Evolutionary conservation across 2,329 filamentous ascomycete genomes (phyloP), one percentile per base, ranked within the genome.

Genomic region (Ascochyta clinopodiicola): DNA sequence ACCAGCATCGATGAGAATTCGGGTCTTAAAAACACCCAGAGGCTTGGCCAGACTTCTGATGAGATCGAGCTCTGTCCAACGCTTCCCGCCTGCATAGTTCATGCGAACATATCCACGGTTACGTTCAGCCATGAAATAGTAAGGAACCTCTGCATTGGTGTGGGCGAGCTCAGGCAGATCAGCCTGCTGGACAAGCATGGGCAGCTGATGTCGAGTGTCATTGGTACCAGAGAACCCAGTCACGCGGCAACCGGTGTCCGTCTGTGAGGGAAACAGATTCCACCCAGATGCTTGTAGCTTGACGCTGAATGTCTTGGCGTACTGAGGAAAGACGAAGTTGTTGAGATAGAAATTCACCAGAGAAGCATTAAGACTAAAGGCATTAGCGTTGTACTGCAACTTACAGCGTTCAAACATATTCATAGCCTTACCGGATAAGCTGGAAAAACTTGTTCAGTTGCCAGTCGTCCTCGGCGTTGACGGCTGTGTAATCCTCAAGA

Each of bases 201-300:
- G 88, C 0, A 91, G 71, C 31, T 88, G 77, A 0, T 73, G 75
- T 34, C 81, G 78, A 19, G 83, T 86, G 64, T 91, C 88, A 39
- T 89, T 91, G 0, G 89, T 91, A 0, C 88, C 88, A 7, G 85
- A 88, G 67, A 92, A 92, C 0, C 88, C 88, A 0, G 87, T 90
- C 0, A 87, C 88, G 1, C 81, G 57, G 2, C 74, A 64, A 15
- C 50, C 53, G 1, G 34, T 25, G 3, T 52, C 25, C 4, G 36
- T 55, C 17, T 27, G 29, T 1, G 51, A 64, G 24, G 68, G 42
- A 24, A 77, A 78, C 0, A 86, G 66, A 60, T 91, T 88, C 88
- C 88, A 91, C 0, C 85, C 86, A 0, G 85, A 89, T 0, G 85
- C 82, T 31, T 87, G 84, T 0, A 91, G 70, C 57, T 90, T 90